Percentiles rank a stretch among this genome's conserved stretches.
These are phyloP conservation scores for Gymnopus androsaceus DNA, from an alignment of 1,284 basidiomycete species.

Conservation along the genomic window DNA sequence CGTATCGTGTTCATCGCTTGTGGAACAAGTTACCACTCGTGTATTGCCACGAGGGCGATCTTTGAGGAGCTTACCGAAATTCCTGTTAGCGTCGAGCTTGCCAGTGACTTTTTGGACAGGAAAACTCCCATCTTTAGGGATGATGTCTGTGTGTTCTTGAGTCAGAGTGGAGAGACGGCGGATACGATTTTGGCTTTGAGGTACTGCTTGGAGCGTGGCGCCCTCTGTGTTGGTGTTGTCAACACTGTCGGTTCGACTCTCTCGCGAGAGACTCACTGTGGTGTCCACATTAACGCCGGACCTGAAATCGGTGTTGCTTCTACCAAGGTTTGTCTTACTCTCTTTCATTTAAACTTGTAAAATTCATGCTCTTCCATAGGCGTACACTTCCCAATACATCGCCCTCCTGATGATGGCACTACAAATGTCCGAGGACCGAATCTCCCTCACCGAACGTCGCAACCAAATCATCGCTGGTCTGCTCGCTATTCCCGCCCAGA, in stretches of 20 bases:
- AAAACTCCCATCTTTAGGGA: conserved; percentile 99
- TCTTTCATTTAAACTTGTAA: conserved; percentile 16
- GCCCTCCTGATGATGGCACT: conserved; percentile 98
- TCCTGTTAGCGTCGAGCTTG: conserved; percentile 95
- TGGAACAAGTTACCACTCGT: conserved; percentile 98
- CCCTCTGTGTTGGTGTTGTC: conserved; percentile 95
- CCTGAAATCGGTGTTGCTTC: conserved; percentile 99
- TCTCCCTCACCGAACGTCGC: conserved; percentile 88
- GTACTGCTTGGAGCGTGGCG: conserved; percentile 96
- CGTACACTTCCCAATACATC: conserved; percentile 99
- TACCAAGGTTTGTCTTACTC: conserved; percentile 76
- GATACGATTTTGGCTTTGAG: conserved; percentile 96
- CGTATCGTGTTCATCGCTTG: conserved; percentile 97
- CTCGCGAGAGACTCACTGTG: conserved; percentile 98
- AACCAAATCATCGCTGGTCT: conserved; percentile 94
- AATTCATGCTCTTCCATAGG: conserved; percentile 49
- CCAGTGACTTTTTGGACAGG: conserved; percentile 98
- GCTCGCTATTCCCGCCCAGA: conserved; percentile 87
- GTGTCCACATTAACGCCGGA: conserved; percentile 99
- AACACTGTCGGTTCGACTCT: conserved; percentile 99
- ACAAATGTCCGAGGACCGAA: conserved; percentile 95
- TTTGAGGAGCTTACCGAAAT: conserved; percentile 99
- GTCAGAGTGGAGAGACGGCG: conserved; percentile 98
- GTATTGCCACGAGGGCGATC: conserved; percentile 95
- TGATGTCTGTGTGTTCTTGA: conserved; percentile 96